Conservation (phyloP, 352 stramenopile genomes). For the Phytophthora chlamydospora region DNA sequence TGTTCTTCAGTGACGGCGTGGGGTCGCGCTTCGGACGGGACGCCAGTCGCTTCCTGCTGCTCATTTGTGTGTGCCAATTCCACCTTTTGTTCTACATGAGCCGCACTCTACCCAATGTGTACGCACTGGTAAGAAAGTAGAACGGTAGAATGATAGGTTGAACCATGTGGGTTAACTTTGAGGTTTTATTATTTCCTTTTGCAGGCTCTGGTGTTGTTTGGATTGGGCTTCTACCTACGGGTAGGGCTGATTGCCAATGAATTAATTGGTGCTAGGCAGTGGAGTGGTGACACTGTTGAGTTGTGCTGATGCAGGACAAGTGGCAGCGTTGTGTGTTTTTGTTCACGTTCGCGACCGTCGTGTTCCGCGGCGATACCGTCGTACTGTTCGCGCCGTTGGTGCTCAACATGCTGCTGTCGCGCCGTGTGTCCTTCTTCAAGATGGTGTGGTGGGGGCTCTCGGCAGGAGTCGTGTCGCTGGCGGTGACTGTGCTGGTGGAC, state of each 20-base stretch:
- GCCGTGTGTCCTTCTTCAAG: constrained; percentile 68
- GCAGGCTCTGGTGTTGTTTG: constrained; percentile 69
- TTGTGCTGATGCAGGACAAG: constrained; percentile 31
- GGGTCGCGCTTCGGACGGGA: constrained; percentile 63
- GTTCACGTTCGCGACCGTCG: constrained; percentile 92
- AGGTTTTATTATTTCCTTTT: constrained; percentile 1
- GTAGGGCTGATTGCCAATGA: constrained; percentile 21
- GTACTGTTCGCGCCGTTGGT: constrained; percentile 95
- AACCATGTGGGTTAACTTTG: constrained; percentile 2
- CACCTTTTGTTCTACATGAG: constrained; percentile 98
- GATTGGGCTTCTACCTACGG: constrained; percentile 66
- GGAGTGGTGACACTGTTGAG: not conserved
- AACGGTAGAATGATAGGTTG: constrained; percentile 44
- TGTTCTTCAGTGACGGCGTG: constrained; percentile 70
- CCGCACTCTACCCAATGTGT: constrained; percentile 97
- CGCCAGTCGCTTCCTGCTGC: constrained; percentile 74
- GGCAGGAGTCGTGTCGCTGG: constrained; percentile 72
- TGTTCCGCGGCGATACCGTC: constrained; percentile 98
- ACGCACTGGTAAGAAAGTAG: constrained; percentile 84
- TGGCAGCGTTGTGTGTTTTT: constrained; percentile 68
- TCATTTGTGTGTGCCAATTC: constrained; percentile 94
- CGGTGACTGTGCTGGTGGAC: constrained; percentile 91
- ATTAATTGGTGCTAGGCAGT: not conserved
- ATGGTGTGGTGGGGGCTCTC: constrained; percentile 86
- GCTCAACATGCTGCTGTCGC: constrained; percentile 89